Conservation (phyloP, 139 green algal species). For the Closterium sp. region DNA sequence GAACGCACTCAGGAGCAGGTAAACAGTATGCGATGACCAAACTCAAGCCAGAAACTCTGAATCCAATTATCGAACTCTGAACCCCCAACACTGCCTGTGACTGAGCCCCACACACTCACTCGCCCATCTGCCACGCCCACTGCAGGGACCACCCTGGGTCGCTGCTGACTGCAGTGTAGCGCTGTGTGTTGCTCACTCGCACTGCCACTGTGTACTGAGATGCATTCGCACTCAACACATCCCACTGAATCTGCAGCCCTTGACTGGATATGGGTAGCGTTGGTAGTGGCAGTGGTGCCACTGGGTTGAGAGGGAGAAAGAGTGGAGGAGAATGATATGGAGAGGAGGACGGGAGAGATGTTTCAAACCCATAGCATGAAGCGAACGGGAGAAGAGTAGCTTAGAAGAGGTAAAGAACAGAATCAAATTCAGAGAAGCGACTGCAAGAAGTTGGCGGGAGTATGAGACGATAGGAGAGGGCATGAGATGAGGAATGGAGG, state of each 20-base stretch:
- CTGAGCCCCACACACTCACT: slow-evolving; percentile 14
- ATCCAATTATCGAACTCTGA: neutral
- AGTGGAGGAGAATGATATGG: too few relatives aligned
- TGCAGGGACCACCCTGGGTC: slow-evolving; percentile 32
- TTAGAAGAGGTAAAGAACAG: too few relatives aligned
- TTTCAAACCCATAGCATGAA: neutral
- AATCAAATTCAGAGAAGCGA: neutral
- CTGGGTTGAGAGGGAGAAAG: neutral
- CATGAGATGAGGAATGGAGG: neutral
- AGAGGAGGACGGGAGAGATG: neutral
- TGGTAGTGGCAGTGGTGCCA: neutral
- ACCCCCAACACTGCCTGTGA: too few relatives aligned
- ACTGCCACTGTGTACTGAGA: slow-evolving; percentile 13
- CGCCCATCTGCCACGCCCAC: slow-evolving; percentile 44
- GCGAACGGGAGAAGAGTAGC: too few relatives aligned
- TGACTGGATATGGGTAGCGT: neutral
- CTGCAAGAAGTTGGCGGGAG: neutral
- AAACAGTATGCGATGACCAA: neutral
- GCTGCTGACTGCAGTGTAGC: slow-evolving; percentile 22
- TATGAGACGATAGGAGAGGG: neutral
- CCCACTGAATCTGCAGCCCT: slow-evolving; percentile 11
- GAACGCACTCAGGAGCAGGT: neutral
- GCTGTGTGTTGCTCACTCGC: slow-evolving; percentile 28
- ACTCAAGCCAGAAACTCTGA: neutral
- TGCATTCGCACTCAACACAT: neutral